phyloP scores from a whole-genome alignment of 495 filamentous ascomycete genomes.

The Podospora didyma region DNA sequence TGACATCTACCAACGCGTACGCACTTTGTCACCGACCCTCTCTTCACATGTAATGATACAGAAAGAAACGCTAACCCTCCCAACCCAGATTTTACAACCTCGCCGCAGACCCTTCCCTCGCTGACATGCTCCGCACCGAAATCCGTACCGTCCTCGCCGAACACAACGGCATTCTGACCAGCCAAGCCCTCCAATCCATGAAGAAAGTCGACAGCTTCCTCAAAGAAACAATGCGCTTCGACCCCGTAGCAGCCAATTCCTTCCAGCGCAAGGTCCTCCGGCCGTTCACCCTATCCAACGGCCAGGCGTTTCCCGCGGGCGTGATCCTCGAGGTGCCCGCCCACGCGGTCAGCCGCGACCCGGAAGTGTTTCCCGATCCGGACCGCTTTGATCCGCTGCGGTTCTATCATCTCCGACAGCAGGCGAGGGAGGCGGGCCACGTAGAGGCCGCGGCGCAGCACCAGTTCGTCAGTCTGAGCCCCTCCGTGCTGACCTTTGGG shows the following conservation, averaged over 20 bases:
- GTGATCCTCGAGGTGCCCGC: conserved; percentile 37
- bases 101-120: conserved; percentile 39
- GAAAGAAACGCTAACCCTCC: too few species aligned
- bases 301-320: conserved; percentile 34
- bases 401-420: conserved; percentile 42
- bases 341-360: conserved; percentile 28
- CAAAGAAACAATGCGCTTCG: conserved; percentile 31
- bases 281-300: conserved; percentile 39
- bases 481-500: conserved; percentile 44
- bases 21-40: conserved; percentile 12
- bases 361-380: conserved; percentile 25
- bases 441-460: conserved; percentile 21
- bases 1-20: conserved; percentile 39
- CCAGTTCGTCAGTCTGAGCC: conserved; percentile 41
- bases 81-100: conserved; percentile 43
- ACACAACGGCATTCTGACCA: conserved; percentile 25
- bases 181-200: conserved; percentile 27
- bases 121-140: conserved; percentile 50
- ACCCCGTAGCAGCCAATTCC: conserved; percentile 8
- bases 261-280: conserved; percentile 37
- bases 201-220: conserved; percentile 35
- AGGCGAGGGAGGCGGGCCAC: conserved; percentile 27
- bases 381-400: conserved; percentile 47
- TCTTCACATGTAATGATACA: too few species aligned
- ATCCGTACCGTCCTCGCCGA: conserved; percentile 30